These are phyloP conservation scores for Kalaharituber pfeilii DNA, from an alignment of 2,329 filamentous ascomycete species.

Conservation along the genomic window DNA sequence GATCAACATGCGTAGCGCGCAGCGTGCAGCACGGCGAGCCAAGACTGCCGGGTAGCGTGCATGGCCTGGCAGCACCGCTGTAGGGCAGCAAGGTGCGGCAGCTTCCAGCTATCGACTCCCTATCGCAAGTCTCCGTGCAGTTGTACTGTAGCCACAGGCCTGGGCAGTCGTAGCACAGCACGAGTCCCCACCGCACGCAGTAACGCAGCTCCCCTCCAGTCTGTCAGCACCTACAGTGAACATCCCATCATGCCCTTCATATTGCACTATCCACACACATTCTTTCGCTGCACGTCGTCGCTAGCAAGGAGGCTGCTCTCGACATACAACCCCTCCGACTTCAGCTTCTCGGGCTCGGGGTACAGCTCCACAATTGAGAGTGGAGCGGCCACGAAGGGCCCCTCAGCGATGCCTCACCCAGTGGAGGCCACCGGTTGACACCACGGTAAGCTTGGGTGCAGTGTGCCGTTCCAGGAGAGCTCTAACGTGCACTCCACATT, in stretches of 20 bases:
- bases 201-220: too few species aligned
- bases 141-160: too few species aligned
- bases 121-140: too few species aligned
- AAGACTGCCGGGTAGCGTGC: too few species aligned
- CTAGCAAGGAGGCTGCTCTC: conserved; percentile 7
- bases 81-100: too few species aligned
- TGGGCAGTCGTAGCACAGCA: too few species aligned
- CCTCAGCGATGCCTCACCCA: conserved; percentile 34
- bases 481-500: conserved; percentile 17
- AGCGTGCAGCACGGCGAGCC: too few species aligned
- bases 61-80: too few species aligned
- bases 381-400: conserved; percentile 17
- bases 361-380: conserved; percentile 18
- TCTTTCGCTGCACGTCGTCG: neutral
- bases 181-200: too few species aligned
- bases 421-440: conserved; percentile 42
- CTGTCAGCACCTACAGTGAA: neutral
- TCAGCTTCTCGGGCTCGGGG: conserved; percentile 14
- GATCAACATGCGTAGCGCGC: too few species aligned
- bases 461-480: neutral
- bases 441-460: conserved; percentile 26
- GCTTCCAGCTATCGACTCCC: too few species aligned
- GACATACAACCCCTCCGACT: conserved; percentile 18
- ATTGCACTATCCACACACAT: neutral
- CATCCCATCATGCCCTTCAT: neutral